Conservation (phyloP, 1,284 basidiomycete genomes). For the Microbotryum intermedium region DNA sequence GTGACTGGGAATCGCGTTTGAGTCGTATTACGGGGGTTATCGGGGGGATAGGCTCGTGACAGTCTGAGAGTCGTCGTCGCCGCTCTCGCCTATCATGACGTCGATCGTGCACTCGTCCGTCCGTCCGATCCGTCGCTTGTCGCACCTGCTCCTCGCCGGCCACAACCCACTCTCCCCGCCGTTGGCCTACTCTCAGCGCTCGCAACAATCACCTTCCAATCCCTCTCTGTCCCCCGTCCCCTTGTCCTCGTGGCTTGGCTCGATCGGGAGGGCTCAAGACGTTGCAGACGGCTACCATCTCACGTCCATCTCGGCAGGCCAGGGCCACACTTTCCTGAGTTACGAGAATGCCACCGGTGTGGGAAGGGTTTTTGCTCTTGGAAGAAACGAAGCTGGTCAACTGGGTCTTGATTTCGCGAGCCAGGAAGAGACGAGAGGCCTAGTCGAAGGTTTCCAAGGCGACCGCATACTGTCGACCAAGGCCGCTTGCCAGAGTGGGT, state of each 20-base stretch:
- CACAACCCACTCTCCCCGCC: constrained; percentile 26
- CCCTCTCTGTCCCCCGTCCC: constrained; percentile 14
- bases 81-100: neutral
- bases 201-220: constrained; percentile 14
- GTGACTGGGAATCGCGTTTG: no score
- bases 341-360: constrained; percentile 18
- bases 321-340: constrained; percentile 20
- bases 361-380: constrained; percentile 27
- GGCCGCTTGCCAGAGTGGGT: constrained; percentile 13
- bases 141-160: constrained; percentile 25
- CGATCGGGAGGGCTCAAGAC: constrained; percentile 19
- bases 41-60: neutral
- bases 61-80: neutral
- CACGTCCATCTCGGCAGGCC: constrained; percentile 6
- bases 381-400: constrained; percentile 31
- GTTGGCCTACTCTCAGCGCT: neutral
- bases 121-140: constrained; percentile 1
- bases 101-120: neutral
- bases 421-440: constrained; percentile 30
- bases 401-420: constrained; percentile 29
- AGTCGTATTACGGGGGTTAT: neutral
- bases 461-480: constrained; percentile 3
- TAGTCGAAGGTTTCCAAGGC: constrained; percentile 31
- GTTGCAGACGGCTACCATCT: neutral
- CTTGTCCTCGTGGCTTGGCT: constrained; percentile 17